Base-by-base conservation (phyloP, 371 early-diverging fungal genomes). In the Actinomortierella wolfii region DNA sequence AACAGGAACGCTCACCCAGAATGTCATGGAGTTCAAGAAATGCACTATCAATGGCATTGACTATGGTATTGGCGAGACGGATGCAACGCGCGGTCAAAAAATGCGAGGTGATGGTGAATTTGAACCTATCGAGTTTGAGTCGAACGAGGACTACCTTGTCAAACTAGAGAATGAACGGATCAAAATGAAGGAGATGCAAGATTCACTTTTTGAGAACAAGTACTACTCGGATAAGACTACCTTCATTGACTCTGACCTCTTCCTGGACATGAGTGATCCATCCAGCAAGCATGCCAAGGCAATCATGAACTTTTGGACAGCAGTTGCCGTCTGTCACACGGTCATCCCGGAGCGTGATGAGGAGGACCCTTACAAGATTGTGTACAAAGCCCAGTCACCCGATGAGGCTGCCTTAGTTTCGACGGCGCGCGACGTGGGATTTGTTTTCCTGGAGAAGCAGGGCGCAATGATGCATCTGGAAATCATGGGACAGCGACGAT, bases 1-100 rank as follows among this genome's bases (percentile, higher is more conserved):
- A 57, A 98, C 98, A 2, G 98, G 98, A 9, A 98, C 98, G 3
- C 77, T 98, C 42, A 98, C 98, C 0, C 90, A 93, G 67, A 98
- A 98, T 78, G 83, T 92, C n/a, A 98, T 97, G 98, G 83, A 86
- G 63, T 92, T 95, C 61, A 86, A 87, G 64, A 91, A 89, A 64
- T 95, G 95, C 67, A 89, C 93, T 1, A 92, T 96, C 59, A 85
- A 89, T 43, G 95, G 96, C 9, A 77, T 85, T 39, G 82, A 90
- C 0, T 95, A 94, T 58, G 94, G 94, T 55, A 54, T 86, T 2
- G 87, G 79, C 28, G 79, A 79, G 55, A 73, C 81, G 11, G 79
- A 79, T 29, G 66, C 79, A 17, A 76, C 69, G 1, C 65, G 71
- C 21, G 76, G 77, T 21, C 67, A 74, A 54, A 79, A 77, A 56